phyloP scores from a whole-genome alignment of 371 early-diverging fungal genomes.

The Mucor circinelloides region DNA sequence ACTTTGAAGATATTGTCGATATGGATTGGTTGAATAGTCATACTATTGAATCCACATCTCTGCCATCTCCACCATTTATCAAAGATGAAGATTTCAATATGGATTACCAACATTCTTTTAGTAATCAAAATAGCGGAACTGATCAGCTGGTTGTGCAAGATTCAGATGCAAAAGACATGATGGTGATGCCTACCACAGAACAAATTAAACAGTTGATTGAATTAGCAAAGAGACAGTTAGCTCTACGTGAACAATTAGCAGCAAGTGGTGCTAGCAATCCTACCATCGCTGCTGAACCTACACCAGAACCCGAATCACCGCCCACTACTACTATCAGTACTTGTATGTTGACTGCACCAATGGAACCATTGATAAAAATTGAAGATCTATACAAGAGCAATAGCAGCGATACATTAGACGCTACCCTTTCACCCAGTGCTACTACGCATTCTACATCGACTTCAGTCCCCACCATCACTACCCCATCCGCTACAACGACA shows the following conservation, averaged over 20 bases:
- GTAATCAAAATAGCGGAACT: background rate
- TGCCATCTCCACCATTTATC: conserved; percentile 15
- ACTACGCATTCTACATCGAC: background rate
- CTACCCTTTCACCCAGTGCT: no score
- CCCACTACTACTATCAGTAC: background rate
- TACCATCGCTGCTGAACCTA: conserved; percentile 7
- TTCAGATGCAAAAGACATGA: background rate
- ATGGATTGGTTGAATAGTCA: conserved; percentile 42
- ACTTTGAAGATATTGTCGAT: conserved; percentile 39
- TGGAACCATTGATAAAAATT: background rate
- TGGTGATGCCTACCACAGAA: conserved; percentile 31
- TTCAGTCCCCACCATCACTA: background rate
- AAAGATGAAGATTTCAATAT: conserved; percentile 8
- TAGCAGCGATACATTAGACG: background rate
- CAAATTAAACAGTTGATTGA: conserved; percentile 40
- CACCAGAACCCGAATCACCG: conserved; percentile 20
- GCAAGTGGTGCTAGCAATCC: background rate
- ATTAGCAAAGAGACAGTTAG: conserved; percentile 36
- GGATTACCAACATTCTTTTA: background rate
- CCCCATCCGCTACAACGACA: background rate
- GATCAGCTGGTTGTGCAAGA: background rate
- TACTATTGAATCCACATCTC: conserved; percentile 13
- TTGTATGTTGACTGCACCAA: background rate
- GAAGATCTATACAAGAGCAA: background rate
- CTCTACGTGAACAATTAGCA: conserved; percentile 29